Base-by-base conservation (phyloP, 164 flowering plant species). In the Stephania cephalantha region DNA sequence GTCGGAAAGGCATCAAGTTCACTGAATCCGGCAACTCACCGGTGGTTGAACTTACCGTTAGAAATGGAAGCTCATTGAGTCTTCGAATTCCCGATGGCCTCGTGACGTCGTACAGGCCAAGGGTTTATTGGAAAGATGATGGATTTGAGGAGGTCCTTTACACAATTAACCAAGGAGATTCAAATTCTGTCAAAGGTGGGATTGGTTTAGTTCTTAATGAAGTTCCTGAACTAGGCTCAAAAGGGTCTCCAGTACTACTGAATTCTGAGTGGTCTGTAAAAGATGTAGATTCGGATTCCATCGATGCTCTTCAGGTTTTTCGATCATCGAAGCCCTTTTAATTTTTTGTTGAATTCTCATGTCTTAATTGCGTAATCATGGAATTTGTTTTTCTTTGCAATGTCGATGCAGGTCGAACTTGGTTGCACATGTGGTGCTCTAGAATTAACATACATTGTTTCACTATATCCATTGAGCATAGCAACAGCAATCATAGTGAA, bases 281-380 rank as follows among this genome's bases (percentile, higher is more conserved):
- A 73, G 90, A 90, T 82, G 88, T 83, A 13, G 95, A 94, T 69
- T 86, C 89, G 1, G 98, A 94, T 77, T 84, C 98, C 83, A 87
- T 91, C 74, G 98, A 94, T 82, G 97, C 98, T 79, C 86, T 94
- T 15, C 97, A 92, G 98, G 98, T 92, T 76, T 31, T 35, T 35
- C 42, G 42, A 35, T 35, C 42, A 35, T 35, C 42, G 1, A 35
- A 35, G 2, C 18, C 18, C 5, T 45, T 30, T 17, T 30, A 17
- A 15, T n/a, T 4, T 20, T 55, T 5, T 12, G 13, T 55, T 55
- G 53, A 48, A 20, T 22, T 64, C 20, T 6, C 30, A 69, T 42
- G 9, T 69, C 10, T 5, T 22, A 13, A 5, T 69, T 42, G 46
- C 46, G 10, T 45, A 69, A 45, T 42, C 11, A 10, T 20, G 53